Evolutionary conservation across 257 asterid species (phyloP), one percentile per base, ranked within the genome.

Genomic region (Plantago ovata): DNA sequence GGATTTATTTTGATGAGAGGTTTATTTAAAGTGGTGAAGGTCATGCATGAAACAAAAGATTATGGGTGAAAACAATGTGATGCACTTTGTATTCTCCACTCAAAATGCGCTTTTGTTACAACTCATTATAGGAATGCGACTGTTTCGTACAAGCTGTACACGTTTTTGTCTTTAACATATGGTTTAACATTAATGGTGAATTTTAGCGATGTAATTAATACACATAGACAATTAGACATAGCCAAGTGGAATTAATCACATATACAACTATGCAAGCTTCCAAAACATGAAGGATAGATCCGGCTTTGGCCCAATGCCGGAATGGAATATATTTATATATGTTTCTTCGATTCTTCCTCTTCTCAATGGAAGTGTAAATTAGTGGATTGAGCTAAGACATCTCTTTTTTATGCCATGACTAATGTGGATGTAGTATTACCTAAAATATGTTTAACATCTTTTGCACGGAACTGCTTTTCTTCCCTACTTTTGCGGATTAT

Each of bases 61-160:
- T 52, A 60, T 62, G 53, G 84, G 64, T 66, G 68, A 56, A 70
- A 52, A 62, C 86, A 62, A 81, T 22, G 76, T 49, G 55, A 40
- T 8, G 16, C 66, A 53, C 82, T 39, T 83, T 64, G 87, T 63
- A 65, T 65, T 10, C 13, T 61, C 64, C 80, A 55, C 71, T 56
- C 38, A n/a, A 49, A 49, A 49, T 32, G 55, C 24, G 14, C 14
- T 20, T 48, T 48, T 18, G 13, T 8, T 20, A 14, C 33, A 49
- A 11, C 6, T 47, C 16, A 13, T 11, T 49, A 8, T 20, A 10
- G 55, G 12, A 22, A 22, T 49, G 28, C 38, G 55, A 49, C 18
- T 47, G 16, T 49, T 49, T 49, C 16, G 36, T 49, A 21, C 10
- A 4, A 21, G 36, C 20, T 14, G 55, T 28, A 22, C 55, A 49